Conservation (phyloP, 75 land plant genomes). For the Cupressus sempervirens region DNA sequence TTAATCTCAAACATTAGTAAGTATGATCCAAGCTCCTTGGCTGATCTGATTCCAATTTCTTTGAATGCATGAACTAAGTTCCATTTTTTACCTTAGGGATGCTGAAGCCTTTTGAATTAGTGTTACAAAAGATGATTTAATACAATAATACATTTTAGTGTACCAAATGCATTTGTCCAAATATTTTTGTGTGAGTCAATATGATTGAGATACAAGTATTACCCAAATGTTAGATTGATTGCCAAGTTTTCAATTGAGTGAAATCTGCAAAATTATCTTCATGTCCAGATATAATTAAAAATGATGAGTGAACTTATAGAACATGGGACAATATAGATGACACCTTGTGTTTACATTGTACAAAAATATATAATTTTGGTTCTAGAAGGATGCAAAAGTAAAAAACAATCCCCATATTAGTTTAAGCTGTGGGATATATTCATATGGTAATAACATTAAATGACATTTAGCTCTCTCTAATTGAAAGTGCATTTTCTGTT, state of each 20-base stretch:
- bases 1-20: neutral
- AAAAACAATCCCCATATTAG: neutral
- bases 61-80: neutral
- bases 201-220: neutral
- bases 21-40: neutral
- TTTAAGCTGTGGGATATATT: neutral
- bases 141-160: neutral
- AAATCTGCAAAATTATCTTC: neutral
- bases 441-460: neutral
- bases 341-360: neutral
- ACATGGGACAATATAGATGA: neutral
- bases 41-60: neutral
- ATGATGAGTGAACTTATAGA: neutral
- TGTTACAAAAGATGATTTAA: neutral
- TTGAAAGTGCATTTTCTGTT: neutral
- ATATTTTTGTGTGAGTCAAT: neutral
- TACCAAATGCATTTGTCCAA: neutral
- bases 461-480: neutral
- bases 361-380: neutral
- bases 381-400: neutral
- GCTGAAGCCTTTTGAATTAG: neutral
- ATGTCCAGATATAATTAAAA: neutral
- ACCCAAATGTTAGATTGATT: neutral
- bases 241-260: neutral
- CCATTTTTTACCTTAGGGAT: neutral